phyloP scores from a whole-genome alignment of 306 rosid genomes.

The Cucurbita maxima region DNA sequence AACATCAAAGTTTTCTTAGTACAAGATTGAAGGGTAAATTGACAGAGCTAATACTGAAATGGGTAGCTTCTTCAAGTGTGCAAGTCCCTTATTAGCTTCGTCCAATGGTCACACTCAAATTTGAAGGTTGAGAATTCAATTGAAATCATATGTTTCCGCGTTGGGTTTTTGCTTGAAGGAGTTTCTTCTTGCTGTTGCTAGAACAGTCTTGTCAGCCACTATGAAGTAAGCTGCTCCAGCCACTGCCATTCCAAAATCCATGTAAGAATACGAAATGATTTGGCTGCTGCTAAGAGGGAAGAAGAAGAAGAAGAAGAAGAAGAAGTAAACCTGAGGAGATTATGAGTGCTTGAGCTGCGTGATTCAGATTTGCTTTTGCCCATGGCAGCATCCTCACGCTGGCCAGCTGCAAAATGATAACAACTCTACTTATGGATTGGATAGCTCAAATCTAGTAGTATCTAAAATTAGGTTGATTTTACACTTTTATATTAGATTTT shows the following conservation, averaged over 20 bases:
- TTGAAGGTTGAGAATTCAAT: background rate
- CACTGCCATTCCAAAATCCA: conserved; percentile 21
- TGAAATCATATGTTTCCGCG: conserved; percentile 17
- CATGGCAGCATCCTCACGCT: conserved; percentile 94
- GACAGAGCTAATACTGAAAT: background rate
- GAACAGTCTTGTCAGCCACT: conserved; percentile 92
- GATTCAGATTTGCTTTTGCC: conserved; percentile 90
- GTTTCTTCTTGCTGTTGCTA: conserved; percentile 90
- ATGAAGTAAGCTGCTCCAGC: conserved; percentile 98
- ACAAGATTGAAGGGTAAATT: background rate
- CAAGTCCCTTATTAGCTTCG: background rate
- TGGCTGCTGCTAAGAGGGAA: background rate
- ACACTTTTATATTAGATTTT: background rate
- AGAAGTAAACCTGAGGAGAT: conserved; percentile 83
- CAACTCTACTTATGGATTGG: background rate
- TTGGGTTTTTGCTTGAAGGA: conserved; percentile 46
- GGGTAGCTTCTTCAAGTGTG: background rate
- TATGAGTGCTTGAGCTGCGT: conserved; percentile 92
- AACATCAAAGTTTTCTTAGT: background rate
- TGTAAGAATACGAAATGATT: background rate
- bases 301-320: background rate
- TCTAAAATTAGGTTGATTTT: background rate
- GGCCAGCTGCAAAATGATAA: conserved; percentile 39
- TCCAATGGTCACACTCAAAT: background rate
- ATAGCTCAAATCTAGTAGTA: background rate